Evolutionary conservation across 192 early-diverging fungal species (phyloP), one percentile per base, ranked within the genome.

Genomic region (Backusella tarrabulga): DNA sequence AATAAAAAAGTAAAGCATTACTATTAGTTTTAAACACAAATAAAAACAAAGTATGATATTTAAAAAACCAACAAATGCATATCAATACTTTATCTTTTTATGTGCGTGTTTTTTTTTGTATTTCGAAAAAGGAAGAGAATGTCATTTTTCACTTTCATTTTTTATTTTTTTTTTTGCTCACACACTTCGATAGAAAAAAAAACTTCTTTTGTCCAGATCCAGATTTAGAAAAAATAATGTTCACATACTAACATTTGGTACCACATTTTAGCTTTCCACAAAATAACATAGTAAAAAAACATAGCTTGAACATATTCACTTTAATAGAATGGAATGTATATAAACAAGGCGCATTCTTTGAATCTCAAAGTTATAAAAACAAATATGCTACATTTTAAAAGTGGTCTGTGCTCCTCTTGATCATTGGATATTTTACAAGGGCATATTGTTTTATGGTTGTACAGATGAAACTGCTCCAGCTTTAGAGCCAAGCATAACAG

Each of bases 231-330:
- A 63, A 29, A 1, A 63, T 29, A 63, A 29, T 63, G 56, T 63
- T 63, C 56, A 63, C 56, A 63, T 63, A 63, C 56, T 63, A 63
- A 29, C 56, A 29, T 63, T 63, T 63, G 56, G 56, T 63, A 29
- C 56, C 26, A 63, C 56, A 9, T 29, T 9, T 63, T 63, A 12
- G 11, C 3, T 29, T 29, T 63, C 26, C 23, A 29, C 8, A 63
- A 63, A 29, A 63, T 60, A 60, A 14, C 2, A 21, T 29, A 29
- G 15, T 12, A 63, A 63, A 29, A 9, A 26, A 14, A 26, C 15
- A 50, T 50, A 12, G 11, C 4, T 63, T 63, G 4, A 12, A 1
- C 56, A 29, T 23, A 63, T 29, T 29, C 26, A 63, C 26, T 29
- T 3, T 63, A 29, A 8, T 63, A 29, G 7, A 63, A 63, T 8